A percentile compares a stretch with the other conserved stretches of the same genome.
Conservation (phyloP, 495 filamentous ascomycete genomes). For the Chaetomium fimeti region DNA sequence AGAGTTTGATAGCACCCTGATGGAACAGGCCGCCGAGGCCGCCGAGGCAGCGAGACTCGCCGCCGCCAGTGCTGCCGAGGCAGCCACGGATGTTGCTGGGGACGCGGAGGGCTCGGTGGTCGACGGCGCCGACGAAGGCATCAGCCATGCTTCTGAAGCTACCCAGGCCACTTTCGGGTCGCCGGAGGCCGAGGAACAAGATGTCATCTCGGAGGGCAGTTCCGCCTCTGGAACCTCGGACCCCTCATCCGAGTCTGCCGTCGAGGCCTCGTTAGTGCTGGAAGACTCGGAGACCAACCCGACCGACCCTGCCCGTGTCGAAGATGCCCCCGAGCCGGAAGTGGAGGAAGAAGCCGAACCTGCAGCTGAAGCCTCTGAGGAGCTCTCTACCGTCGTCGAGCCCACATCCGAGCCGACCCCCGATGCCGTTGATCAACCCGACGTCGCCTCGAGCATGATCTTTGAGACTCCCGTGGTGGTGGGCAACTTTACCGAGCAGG, state of each 20-base stretch:
- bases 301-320: not conserved
- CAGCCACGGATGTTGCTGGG: slow-evolving; percentile 15
- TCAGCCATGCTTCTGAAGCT: slow-evolving; percentile 21
- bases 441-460: slow-evolving; percentile 29
- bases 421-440: slow-evolving; percentile 10
- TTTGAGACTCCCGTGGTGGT: slow-evolving; percentile 29
- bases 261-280: slow-evolving; percentile 14
- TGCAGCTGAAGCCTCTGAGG: slow-evolving; percentile 17
- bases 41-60: slow-evolving; percentile 33
- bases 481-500: slow-evolving; percentile 29
- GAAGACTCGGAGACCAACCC: slow-evolving; percentile 2
- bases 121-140: slow-evolving; percentile 28
- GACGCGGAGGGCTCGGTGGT: slow-evolving; percentile 25
- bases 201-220: slow-evolving; percentile 18
- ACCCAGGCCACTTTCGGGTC: slow-evolving; percentile 16
- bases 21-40: slow-evolving; percentile 46
- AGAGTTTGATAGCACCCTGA: slow-evolving; percentile 61
- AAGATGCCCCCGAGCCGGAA: slow-evolving; percentile 1
- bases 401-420: slow-evolving; percentile 24
- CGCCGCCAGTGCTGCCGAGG: slow-evolving; percentile 22
- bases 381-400: slow-evolving; percentile 26
- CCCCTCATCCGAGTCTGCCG: slow-evolving; percentile 1
- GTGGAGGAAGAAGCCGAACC: not conserved
- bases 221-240: slow-evolving; percentile 10
- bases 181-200: slow-evolving; percentile 13